Evolutionary conservation across 441 rosid species (phyloP), one percentile per base, ranked within the genome.

Genomic region (Corymbia citriodora): DNA sequence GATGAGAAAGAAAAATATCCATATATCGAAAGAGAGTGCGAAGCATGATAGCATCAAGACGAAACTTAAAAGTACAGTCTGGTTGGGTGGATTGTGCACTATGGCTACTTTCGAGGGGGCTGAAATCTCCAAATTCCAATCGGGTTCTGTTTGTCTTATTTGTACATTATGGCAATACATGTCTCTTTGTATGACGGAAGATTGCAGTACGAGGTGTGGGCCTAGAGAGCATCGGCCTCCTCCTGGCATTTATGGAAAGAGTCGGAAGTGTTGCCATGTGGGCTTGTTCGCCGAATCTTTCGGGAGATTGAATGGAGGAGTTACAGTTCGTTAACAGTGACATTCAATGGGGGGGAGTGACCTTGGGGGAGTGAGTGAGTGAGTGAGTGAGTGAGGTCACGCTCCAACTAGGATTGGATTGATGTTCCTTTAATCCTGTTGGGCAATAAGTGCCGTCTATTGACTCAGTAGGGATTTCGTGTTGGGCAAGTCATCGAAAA

Each of bases 401-500:
- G 0, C 74, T 16, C 74, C 79, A 17, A 10, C 79, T 18, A 17
- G 79, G 79, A 68, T 31, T 23, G 7, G 18, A 45, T 18, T 10
- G 6, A 5, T 18, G 81, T 33, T 18, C 81, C 25, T 72, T 18
- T 21, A 5, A 33, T 19, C 36, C 45, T 33, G 7, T 17, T 2
- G 9, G 81, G 81, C 1, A 21, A 5, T 5, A 36, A 18, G 81
- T 18, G 81, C 81, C 81, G 2, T 6, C 11, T 1, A 3, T 68
- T 49, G 33, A 33, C 33, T 65, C 4, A 3, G 19, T n/a, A 45
- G 40, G 8, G 74, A 68, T 31, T 68, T 68, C 23, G 79, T 16
- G 40, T 31, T 17, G 0, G 6, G 12, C 79, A 2, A 5, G 2
- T 68, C 70, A 0, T 27, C 27, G 6, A 5, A 57, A 57, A 57